A percentile compares a stretch with the other conserved stretches of the same genome.
Evolutionary conservation across 345 rosid genomes (phyloP).

Genomic region (Dimocarpus longan): DNA sequence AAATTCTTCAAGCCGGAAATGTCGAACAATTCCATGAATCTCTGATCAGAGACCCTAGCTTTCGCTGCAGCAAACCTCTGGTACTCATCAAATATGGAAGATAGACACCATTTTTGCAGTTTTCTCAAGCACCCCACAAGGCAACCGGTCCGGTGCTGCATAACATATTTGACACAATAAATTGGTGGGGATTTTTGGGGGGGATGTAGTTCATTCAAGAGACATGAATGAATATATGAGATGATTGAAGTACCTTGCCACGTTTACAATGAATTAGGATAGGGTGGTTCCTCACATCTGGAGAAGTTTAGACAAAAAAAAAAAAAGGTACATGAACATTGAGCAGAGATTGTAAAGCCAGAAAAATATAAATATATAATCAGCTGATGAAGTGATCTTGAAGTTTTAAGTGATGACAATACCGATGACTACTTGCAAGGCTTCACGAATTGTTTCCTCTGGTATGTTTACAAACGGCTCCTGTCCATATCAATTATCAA

Average conservation of each 20-base stretch:
- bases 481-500: conserved; percentile 33
- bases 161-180: background rate
- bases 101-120: conserved; percentile 74
- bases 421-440: conserved; percentile 73
- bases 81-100: conserved; percentile 79
- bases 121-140: conserved; percentile 77
- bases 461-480: conserved; percentile 80
- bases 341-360: conserved; percentile 17
- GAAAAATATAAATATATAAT: background rate
- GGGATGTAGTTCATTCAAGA: background rate
- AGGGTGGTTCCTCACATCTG: conserved; percentile 75
- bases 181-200: background rate
- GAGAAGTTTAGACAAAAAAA: background rate
- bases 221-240: background rate
- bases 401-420: conserved; percentile 15
- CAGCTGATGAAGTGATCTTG: background rate
- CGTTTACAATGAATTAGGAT: conserved; percentile 77
- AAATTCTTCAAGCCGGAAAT: conserved; percentile 51
- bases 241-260: conserved; percentile 58
- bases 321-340: conserved; percentile 3
- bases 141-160: conserved; percentile 81
- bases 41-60: conserved; percentile 68
- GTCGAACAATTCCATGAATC: conserved; percentile 72
- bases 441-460: conserved; percentile 63
- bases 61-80: conserved; percentile 70